Base-by-base conservation (phyloP, 1,139 yeast genomes). In the Suhomyces bokatorum region DNA sequence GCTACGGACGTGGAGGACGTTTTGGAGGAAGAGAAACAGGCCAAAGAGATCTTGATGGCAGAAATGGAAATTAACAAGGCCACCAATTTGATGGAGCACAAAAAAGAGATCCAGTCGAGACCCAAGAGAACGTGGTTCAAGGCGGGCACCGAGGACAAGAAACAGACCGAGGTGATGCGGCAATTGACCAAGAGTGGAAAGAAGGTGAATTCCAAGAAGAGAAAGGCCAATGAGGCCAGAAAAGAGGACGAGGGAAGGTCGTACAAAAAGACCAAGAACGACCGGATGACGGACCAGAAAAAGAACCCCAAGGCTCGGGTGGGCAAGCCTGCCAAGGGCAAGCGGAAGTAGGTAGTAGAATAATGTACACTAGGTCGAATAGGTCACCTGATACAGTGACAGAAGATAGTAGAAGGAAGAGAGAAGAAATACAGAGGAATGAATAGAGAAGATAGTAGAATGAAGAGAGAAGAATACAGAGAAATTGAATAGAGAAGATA, bases 101-200 rank as follows among this genome's bases (percentile, higher is more conserved):
- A 81, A 52, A 80, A 80, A 43, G 99, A 93, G 64, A 93, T 93
- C 60, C 80, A 81, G 54, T 73, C 96, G 2, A 79, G 98, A 59
- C 99, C 99, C 28, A 89, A 81, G 68, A 82, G 99, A 70, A 93
- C 99, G 0, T 93, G 99, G 99, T 93, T 93, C 67, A 95, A 88
- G 64, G 70, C 80, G 34, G 91, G 85, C 51, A 71, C 75, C 51
- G 95, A 87, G 33, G 95, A 87, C 33, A 55, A 55, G 51, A 81
- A 79, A 56, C 58, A 58, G 47, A 69, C 75, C 34, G 78, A 73
- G 46, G 77, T 70, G 13, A 59, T 73, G 59, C 79, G 76, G 40
- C 73, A 71, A 35, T 60, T 75, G 47, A 67, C 75, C 13, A 74
- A 75, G 51, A 74, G 68, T 39, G 77, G 77, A 41, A 70, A 68